phyloP scores from a whole-genome alignment of 345 rosid genomes.

The Populus alba region DNA sequence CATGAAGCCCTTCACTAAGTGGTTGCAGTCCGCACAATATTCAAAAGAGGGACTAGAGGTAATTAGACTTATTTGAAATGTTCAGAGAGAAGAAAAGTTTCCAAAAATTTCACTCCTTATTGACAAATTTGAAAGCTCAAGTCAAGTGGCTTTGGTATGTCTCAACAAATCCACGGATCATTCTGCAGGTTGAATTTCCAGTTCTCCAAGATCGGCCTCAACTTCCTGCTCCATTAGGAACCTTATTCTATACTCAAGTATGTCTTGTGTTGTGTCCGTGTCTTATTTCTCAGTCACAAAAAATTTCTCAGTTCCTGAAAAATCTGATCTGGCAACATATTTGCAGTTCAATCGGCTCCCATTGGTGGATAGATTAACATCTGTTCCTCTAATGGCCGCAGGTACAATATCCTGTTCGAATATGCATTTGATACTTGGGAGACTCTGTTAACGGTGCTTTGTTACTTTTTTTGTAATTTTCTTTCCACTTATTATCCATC shows the following conservation, averaged over 20 bases:
- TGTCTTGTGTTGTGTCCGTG: constrained; percentile 5
- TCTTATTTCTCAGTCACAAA: background rate
- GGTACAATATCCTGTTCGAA: constrained; percentile 25
- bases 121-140: background rate
- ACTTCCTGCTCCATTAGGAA: constrained; percentile 58
- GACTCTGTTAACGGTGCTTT: background rate
- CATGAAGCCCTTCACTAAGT: constrained; percentile 20
- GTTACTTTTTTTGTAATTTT: background rate
- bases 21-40: constrained; percentile 17
- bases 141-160: background rate
- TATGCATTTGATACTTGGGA: background rate
- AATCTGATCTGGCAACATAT: background rate
- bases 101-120: background rate
- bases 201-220: constrained; percentile 57
- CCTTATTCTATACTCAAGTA: constrained; percentile 51
- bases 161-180: background rate
- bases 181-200: constrained; percentile 62
- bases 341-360: constrained; percentile 49
- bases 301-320: background rate
- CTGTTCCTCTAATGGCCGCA: constrained; percentile 60
- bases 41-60: constrained; percentile 20
- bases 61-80: background rate
- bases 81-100: background rate
- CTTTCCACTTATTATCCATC: background rate
- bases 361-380: constrained; percentile 46